Evolutionary conservation across 192 early-diverging fungal genomes (phyloP).

Genomic region (Radiomyces spectabilis): DNA sequence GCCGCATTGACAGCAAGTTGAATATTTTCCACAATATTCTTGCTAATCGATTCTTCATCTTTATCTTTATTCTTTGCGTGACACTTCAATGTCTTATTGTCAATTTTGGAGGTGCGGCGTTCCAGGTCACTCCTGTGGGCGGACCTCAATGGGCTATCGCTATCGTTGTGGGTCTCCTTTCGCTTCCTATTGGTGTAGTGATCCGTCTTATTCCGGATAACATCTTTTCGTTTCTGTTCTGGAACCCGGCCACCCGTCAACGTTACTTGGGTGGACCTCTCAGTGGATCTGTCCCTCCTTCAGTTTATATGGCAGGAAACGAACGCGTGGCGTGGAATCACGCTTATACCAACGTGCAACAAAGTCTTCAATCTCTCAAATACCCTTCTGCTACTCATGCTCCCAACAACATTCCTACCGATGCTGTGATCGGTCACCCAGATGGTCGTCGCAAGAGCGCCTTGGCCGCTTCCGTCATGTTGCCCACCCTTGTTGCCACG

Average conservation of each 20-base stretch:
- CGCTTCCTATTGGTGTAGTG: conserved; percentile 78
- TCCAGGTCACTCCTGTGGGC: conserved; percentile 62
- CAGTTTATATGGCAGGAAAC: conserved; percentile 24
- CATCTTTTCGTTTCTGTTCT: conserved; percentile 29
- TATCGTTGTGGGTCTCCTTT: conserved; percentile 67
- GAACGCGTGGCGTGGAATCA: conserved; percentile 40
- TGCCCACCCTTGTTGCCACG: conserved; percentile 30
- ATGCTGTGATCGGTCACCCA: too few relatives aligned
- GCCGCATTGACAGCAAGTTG: conserved; percentile 62
- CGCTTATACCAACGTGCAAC: too few relatives aligned
- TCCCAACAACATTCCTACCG: too few relatives aligned
- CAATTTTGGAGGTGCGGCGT: conserved; percentile 80
- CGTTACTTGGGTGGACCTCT: conserved; percentile 11
- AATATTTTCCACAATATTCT: conserved; percentile 84
- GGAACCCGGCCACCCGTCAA: conserved; percentile 18
- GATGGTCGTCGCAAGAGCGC: too few relatives aligned
- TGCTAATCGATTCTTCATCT: conserved; percentile 73
- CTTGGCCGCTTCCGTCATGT: conserved; percentile 31
- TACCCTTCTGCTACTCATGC: too few relatives aligned
- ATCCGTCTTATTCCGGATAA: conserved; percentile 83
- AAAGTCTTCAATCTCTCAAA: too few relatives aligned
- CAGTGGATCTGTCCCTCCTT: neutral
- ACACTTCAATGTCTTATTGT: conserved; percentile 83
- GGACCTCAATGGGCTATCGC: conserved; percentile 80
- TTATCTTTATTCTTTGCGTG: conserved; percentile 70